phyloP scores from a whole-genome alignment of 805 yeast genomes.

The Kodamaea neixiangensis region DNA sequence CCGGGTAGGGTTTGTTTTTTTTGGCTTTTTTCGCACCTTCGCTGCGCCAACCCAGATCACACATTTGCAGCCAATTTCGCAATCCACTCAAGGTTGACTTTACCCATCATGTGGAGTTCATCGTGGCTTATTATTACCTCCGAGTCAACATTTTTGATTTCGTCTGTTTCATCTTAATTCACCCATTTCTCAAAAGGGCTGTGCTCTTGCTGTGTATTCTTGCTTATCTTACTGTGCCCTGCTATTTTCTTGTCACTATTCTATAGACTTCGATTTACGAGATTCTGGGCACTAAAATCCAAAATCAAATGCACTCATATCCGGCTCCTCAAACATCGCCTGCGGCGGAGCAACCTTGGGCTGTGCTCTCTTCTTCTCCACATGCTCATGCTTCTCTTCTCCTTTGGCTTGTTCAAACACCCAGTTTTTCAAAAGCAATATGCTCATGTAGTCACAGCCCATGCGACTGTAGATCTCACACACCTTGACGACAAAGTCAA shows the following conservation, averaged over 20 bases:
- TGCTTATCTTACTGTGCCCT: no score
- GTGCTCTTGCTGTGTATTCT: no score
- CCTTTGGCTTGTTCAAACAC: constrained; percentile 36
- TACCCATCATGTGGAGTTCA: no score
- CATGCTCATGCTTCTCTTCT: constrained; percentile 6
- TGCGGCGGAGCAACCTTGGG: constrained; percentile 43
- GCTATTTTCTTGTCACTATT: no score
- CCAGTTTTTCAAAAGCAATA: constrained; percentile 70
- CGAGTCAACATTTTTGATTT: no score
- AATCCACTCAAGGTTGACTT: background rate
- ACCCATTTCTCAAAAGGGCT: no score
- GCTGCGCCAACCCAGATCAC: background rate
- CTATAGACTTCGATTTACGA: no score
- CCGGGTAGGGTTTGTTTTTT: constrained; percentile 33
- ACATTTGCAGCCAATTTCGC: background rate
- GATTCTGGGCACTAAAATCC: constrained; percentile 19
- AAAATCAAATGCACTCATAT: constrained; percentile 71
- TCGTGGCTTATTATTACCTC: background rate
- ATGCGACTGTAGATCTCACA: constrained; percentile 72
- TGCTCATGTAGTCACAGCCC: constrained; percentile 86
- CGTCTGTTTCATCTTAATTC: no score
- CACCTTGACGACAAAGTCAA: constrained; percentile 60
- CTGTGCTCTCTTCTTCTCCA: constrained; percentile 14
- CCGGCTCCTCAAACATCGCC: constrained; percentile 67
- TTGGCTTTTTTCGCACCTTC: background rate